Base-by-base conservation (phyloP, 371 early-diverging fungal species). In the Rhizopus stolonifer region DNA sequence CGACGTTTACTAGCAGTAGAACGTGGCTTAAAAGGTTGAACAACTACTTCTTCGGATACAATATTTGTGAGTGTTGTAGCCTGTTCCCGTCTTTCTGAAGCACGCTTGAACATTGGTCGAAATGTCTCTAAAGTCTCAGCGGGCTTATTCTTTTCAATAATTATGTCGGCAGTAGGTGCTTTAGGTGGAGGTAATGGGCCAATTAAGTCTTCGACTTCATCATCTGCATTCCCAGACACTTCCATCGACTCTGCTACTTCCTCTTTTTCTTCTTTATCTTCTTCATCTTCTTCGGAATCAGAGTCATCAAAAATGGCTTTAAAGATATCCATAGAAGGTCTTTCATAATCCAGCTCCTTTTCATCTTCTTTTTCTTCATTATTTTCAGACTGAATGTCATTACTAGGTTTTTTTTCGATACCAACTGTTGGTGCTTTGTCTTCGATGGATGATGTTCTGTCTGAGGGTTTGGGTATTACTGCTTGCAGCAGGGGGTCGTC, bases 301-400 rank as follows among this genome's bases (percentile, higher is more conserved):
- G 83, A 81, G 26, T 87, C 80, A 23, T 85, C 90, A 67, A 92
- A 92, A 45, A 92, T 92, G 7, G 89, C 89, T 53, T 87, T 87
- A 52, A 92, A 92, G n/a, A 92, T 83, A 61, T 92, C 92, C 87
- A 92, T 88, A 0, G 88, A 69, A 1, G 92, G 91, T 46, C 89
- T 72, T 32, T 82, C 85, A 58, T 72, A 67, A 36, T 76, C 63
- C 15, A 70, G 18, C 8, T 40, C 49, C 22, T 46, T 34, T 2
- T 46, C 42, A 13, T 42, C 42, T 19, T 22, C 7, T 49, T 40
- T 29, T 29, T 29, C 26, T 5, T 49, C 49, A 25, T 68, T 66
- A 22, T 73, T 64, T 14, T 68, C 71, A 19, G 52, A 61, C 24
- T 65, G 67, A 0, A 68, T 62, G 23, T 69, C 64, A 4, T 65